A percentile compares a stretch with the other conserved stretches of the same genome.
These are phyloP conservation scores for Piromyces sp. DNA, from an alignment of 192 early-diverging fungal species.

Conservation along the genomic window DNA sequence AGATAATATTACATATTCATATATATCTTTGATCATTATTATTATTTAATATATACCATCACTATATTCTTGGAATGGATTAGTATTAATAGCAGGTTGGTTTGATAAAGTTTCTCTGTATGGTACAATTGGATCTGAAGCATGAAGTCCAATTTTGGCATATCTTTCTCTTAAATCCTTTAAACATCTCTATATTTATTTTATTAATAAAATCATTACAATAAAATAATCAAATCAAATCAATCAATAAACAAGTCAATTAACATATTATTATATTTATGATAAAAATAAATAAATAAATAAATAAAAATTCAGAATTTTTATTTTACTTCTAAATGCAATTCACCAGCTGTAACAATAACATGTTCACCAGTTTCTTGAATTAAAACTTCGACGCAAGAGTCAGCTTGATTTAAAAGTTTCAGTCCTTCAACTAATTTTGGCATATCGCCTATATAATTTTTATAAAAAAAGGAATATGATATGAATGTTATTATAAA, in stretches of 20 bases:
- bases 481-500: no score
- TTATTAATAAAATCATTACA: background rate
- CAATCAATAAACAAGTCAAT: no score
- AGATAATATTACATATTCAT: no score
- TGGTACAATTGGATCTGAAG: conserved; percentile 87
- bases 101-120: conserved; percentile 81
- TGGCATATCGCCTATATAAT: conserved; percentile 46
- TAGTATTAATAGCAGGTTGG: conserved; percentile 9
- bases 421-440: conserved; percentile 72
- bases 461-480: background rate
- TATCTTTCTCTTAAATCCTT: conserved; percentile 85
- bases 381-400: conserved; percentile 74
- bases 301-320: no score
- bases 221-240: no score
- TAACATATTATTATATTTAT: no score
- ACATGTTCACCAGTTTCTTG: conserved; percentile 96
- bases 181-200: conserved; percentile 50
- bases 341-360: conserved; percentile 87
- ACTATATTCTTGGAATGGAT: conserved; percentile 1
- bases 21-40: no score
- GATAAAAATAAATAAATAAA: no score
- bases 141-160: conserved; percentile 84
- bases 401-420: conserved; percentile 85
- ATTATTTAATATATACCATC: background rate
- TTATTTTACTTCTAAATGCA: conserved; percentile 65